Base-by-base conservation (phyloP, 1,284 basidiomycete species). In the Fomitiporia mediterranea region DNA sequence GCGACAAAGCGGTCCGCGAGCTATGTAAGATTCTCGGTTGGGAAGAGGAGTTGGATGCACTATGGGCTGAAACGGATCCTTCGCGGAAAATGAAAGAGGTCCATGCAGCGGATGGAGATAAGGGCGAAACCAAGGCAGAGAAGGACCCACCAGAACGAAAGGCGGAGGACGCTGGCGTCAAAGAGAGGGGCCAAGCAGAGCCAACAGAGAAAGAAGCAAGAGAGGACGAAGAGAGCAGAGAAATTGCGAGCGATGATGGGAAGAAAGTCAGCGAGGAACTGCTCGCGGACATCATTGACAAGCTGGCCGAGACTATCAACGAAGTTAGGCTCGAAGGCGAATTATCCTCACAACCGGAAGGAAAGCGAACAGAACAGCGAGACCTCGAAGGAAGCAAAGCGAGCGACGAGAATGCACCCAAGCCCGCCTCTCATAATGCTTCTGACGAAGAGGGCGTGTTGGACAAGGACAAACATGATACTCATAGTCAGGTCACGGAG, bases 11-110 rank as follows among this genome's bases (percentile, higher is more conserved):
- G 40, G 76, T 89, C 6, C 69, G 71, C 40, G 71, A 81, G 34
- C 72, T 90, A 13, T 81, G 79, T 63, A 69, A 68, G 57, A 78
- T 78, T 62, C 77, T 90, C n/a, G 86, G 83, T 8, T 90, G 88
- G 88, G 74, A 77, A 49, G 75, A 81, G 3, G 84, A 88, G 48
- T 70, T 90, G 28, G 71, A 78, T 42, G 66, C 63, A 15, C 67
- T 76, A 32, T 89, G 86, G 86, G 74, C 70, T 15, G 74, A 72
- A 61, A 85, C 83, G 11, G 57, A 39, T 19, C 27, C 46, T 11
- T 27, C 37, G 4, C 21, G 23, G 37, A 38, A 37, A 17, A 38
- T 70, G n/a, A 74, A 71, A 61, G 84, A 83, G 9, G 58, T 30
- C 11, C 32, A 40, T 23, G 7, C 39, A 25, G 27, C 11, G 43